These are phyloP conservation scores for Saccharum officinarum DNA, from an alignment of 176 grass and related monocot genomes.

Conservation along the genomic window DNA sequence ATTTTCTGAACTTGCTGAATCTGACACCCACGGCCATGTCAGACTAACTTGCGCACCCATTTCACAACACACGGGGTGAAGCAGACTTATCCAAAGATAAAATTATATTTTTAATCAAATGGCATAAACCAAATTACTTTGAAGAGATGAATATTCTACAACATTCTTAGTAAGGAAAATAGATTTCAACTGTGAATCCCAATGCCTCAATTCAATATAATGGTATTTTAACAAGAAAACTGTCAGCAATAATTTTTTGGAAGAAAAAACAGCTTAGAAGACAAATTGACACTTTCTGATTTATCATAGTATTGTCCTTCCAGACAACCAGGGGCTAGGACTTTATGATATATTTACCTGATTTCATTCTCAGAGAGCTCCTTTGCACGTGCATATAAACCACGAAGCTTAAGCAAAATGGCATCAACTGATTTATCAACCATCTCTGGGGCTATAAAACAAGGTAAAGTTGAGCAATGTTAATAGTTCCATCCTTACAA, in stretches of 20 bases:
- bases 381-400: slow-evolving; percentile 71
- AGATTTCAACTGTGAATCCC: neutral
- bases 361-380: slow-evolving; percentile 83
- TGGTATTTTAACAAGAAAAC: slow-evolving; percentile 7
- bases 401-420: slow-evolving; percentile 60
- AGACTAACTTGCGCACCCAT: too few relatives aligned
- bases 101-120: neutral
- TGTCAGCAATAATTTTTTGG: neutral
- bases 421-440: slow-evolving; percentile 69
- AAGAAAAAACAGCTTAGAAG: slow-evolving; percentile 14
- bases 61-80: too few relatives aligned
- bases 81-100: slow-evolving; percentile 13
- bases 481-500: slow-evolving; percentile 16
- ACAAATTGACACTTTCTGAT: neutral
- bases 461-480: slow-evolving; percentile 43
- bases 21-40: neutral
- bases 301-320: neutral
- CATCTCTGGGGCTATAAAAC: slow-evolving; percentile 72
- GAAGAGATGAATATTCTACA: neutral
- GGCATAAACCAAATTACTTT: slow-evolving; percentile 1
- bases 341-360: slow-evolving; percentile 47
- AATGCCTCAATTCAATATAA: neutral
- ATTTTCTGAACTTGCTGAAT: neutral
- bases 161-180: slow-evolving; percentile 13
- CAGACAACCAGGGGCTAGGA: neutral